These are phyloP conservation scores for Leccinum cinnamomeum DNA, from an alignment of 1,284 basidiomycete genomes.

Conservation along the genomic window DNA sequence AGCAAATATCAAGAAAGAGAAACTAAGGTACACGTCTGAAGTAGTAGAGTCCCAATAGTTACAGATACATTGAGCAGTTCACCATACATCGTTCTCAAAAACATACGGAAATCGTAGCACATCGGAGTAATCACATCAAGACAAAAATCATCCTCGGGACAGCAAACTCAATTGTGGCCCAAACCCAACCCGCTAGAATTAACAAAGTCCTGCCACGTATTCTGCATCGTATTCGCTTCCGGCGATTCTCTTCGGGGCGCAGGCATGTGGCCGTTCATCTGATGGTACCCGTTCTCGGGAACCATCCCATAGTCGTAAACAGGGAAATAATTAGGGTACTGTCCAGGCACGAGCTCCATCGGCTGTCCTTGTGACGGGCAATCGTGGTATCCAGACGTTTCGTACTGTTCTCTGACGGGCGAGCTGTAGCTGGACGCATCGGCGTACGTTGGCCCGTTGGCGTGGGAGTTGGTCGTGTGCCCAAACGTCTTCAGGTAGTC, in stretches of 20 bases:
- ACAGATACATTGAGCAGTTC: constrained; percentile 19
- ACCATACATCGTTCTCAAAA: constrained; percentile 16
- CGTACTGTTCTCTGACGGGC: constrained; percentile 32
- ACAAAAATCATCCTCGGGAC: not conserved
- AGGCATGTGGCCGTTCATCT: constrained; percentile 38
- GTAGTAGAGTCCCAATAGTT: constrained; percentile 14
- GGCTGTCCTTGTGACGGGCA: constrained; percentile 28
- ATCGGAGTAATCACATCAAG: constrained; percentile 4
- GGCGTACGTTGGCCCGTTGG: constrained; percentile 26
- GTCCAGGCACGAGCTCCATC: constrained; percentile 34
- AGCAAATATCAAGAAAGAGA: constrained; percentile 23
- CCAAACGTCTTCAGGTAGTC: constrained; percentile 69
- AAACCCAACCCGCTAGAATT: constrained; percentile 29
- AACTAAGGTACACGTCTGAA: constrained; percentile 13
- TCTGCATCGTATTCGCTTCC: constrained; percentile 53
- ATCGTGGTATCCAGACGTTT: constrained; percentile 28
- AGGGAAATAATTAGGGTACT: constrained; percentile 70
- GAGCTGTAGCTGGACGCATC: constrained; percentile 28
- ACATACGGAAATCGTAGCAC: constrained; percentile 13
- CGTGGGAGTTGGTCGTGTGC: constrained; percentile 32
- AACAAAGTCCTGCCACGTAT: constrained; percentile 62
- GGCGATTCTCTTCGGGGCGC: constrained; percentile 48
- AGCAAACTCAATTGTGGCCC: constrained; percentile 18
- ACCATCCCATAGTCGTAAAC: constrained; percentile 68
- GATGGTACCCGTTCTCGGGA: constrained; percentile 36